Evolutionary conservation across 352 stramenopile species (phyloP).

Genomic region (Blastocystis sp.): DNA sequence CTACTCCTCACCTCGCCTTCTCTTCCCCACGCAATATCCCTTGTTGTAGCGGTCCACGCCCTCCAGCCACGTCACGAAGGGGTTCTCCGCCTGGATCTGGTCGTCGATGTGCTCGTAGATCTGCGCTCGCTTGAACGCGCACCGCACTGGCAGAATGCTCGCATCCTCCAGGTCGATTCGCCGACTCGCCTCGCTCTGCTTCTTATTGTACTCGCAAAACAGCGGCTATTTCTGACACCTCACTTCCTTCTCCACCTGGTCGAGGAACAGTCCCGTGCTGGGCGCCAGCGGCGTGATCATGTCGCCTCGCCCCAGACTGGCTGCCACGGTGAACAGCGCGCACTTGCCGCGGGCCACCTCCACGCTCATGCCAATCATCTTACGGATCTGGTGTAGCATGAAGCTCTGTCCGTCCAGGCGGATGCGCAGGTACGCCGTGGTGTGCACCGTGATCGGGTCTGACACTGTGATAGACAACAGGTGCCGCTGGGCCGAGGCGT

Average conservation of each 20-base stretch:
- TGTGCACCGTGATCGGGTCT: conserved; percentile 64
- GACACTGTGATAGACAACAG: conserved; percentile 54
- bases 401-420: conserved; percentile 71
- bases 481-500: conserved; percentile 70
- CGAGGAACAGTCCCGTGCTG: conserved; percentile 36
- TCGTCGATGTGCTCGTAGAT: conserved; percentile 58
- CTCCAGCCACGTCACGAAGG: not conserved
- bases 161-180: not conserved
- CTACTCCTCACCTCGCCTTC: not conserved
- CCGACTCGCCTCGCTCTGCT: not conserved
- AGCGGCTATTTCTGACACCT: not conserved
- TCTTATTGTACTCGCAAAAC: conserved; percentile 37
- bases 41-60: conserved; percentile 9
- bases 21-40: not conserved
- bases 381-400: conserved; percentile 72
- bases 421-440: conserved; percentile 63
- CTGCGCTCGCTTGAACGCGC: conserved; percentile 6
- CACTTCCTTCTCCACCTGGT: not conserved
- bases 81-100: conserved; percentile 4
- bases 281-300: conserved; percentile 53
- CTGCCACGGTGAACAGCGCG: conserved; percentile 5
- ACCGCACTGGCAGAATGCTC: not conserved
- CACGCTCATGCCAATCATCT: conserved; percentile 71
- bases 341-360: conserved; percentile 68
- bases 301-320: conserved; percentile 17